Evolutionary conservation across 257 asterid species (phyloP), one percentile per base, ranked within the genome.

Genomic region (Salvia splendens): DNA sequence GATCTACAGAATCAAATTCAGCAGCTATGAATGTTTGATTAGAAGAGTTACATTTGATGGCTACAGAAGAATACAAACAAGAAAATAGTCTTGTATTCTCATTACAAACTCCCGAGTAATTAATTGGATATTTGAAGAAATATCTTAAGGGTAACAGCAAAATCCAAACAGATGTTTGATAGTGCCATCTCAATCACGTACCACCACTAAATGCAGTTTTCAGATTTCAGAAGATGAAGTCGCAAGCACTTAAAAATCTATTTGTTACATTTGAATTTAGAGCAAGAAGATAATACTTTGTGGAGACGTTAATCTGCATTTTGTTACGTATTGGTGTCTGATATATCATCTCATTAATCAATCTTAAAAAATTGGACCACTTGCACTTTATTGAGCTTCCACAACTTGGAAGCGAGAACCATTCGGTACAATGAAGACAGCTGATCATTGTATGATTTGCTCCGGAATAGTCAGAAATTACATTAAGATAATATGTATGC

Each of bases 371-470:
- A 2, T 15, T 49, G 3, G 55, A 15, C 12, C 45, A 40, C 30
- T n/a, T 50, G 30, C 32, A 50, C 32, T 50, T 6, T 50, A 50
- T 50, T 17, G 16, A 20, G 55, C 64, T 56, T 40, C 52, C 58
- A 36, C 66, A 41, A 33, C 62, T 46, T 48, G n/a, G 72, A 35
- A 20, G 42, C 14, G 41, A n/a, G 36, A 20, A 45, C 30, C 64
- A 65, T 20, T 67, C 30, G 20, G 42, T 63, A 55, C 8, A 42
- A 43, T 43, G 35, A 57, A 67, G 64, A 28, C 54, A 42, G 41
- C 50, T 6, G 42, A 53, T 15, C 24, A 42, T 35, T 20, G 56
- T 65, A 54, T 68, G 8, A 62, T 61, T 42, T 58, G 58, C 71
- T 59, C 12, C 35, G 5, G 66, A 49, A 33, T 56, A 3, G 53